phyloP scores from a whole-genome alignment of 208 protist species.

The Trypanosoma scelopori region DNA sequence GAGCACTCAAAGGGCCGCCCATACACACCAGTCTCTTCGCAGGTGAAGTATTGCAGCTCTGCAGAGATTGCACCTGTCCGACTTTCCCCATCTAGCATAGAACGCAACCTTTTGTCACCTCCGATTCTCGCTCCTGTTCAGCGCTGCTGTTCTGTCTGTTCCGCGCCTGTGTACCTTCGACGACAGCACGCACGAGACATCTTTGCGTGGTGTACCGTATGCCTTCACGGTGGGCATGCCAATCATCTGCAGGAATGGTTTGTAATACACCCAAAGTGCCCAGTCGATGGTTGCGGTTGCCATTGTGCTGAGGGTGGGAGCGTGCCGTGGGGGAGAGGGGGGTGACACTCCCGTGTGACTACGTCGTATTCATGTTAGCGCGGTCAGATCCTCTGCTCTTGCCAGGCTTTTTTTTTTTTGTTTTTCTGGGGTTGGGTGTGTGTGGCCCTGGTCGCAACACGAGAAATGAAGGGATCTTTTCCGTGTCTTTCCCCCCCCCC shows the following conservation, averaged over 20 bases:
- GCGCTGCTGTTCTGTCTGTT: constrained; percentile 59
- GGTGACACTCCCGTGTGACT: not conserved
- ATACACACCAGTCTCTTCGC: too few relatives aligned
- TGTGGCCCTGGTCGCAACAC: too few relatives aligned
- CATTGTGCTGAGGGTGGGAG: constrained; percentile 63
- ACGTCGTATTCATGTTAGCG: too few relatives aligned
- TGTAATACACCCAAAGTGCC: constrained; percentile 59
- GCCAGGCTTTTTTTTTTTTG: constrained; percentile 8
- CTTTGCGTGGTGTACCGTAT: constrained; percentile 80
- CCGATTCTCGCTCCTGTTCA: not conserved
- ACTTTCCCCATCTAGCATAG: not conserved
- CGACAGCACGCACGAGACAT: constrained; percentile 19
- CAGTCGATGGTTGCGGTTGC: constrained; percentile 72
- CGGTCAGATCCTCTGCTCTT: too few relatives aligned
- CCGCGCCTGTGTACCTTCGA: constrained; percentile 20
- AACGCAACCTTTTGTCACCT: not conserved
- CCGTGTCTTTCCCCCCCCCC: too few relatives aligned
- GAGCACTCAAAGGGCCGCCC: not conserved
- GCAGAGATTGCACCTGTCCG: too few relatives aligned
- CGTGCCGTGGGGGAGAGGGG: constrained; percentile 29
- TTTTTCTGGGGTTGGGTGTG: too few relatives aligned
- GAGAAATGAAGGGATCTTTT: too few relatives aligned
- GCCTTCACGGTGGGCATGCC: constrained; percentile 81
- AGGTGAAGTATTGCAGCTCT: too few relatives aligned
- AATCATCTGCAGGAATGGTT: constrained; percentile 85